phyloP scores from a whole-genome alignment of 1,139 yeast species.

The Lodderomyces jiufengensis region DNA sequence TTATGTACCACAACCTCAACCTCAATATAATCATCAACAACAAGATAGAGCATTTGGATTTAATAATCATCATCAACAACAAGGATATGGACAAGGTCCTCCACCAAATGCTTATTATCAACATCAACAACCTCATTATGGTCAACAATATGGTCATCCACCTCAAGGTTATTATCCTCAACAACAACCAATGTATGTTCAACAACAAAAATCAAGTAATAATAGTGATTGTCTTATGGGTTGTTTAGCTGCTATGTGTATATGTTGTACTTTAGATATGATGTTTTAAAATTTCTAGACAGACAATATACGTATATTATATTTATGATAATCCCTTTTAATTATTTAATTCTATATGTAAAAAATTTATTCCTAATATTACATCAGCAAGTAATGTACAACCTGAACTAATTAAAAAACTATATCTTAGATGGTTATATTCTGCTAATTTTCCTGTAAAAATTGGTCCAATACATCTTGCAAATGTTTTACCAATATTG shows the following conservation, averaged over 20 bases:
- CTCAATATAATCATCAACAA: slow-evolving; percentile 25
- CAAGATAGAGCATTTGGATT: slow-evolving; percentile 30
- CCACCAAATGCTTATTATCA: slow-evolving; percentile 13
- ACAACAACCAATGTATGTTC: slow-evolving; percentile 64
- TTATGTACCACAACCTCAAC: slow-evolving; percentile 35
- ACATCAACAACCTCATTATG: slow-evolving; percentile 11
- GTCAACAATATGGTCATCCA: slow-evolving; percentile 20
- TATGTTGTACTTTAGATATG: slow-evolving; percentile 71
- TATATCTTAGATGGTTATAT: slow-evolving; percentile 43
- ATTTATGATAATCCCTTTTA: too few relatives aligned
- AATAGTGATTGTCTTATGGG: slow-evolving; percentile 58
- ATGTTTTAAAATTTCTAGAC: slow-evolving; percentile 52
- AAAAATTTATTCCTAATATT: slow-evolving; percentile 39
- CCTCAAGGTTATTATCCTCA: slow-evolving; percentile 23
- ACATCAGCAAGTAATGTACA: slow-evolving; percentile 47
- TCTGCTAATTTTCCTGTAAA: slow-evolving; percentile 74
- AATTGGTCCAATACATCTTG: slow-evolving; percentile 77
- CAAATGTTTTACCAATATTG: slow-evolving; percentile 80
- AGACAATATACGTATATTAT: too few relatives aligned
- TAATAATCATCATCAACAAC: slow-evolving; percentile 22
- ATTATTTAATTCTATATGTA: slow-evolving; percentile 31
- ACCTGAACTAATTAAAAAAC: slow-evolving; percentile 62
- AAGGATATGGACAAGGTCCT: slow-evolving; percentile 29
- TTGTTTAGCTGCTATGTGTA: slow-evolving; percentile 69
- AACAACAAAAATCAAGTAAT: slow-evolving; percentile 40